Evolutionary conservation across 2,329 filamentous ascomycete genomes (phyloP).

Genomic region (Aureobasidium vineae): DNA sequence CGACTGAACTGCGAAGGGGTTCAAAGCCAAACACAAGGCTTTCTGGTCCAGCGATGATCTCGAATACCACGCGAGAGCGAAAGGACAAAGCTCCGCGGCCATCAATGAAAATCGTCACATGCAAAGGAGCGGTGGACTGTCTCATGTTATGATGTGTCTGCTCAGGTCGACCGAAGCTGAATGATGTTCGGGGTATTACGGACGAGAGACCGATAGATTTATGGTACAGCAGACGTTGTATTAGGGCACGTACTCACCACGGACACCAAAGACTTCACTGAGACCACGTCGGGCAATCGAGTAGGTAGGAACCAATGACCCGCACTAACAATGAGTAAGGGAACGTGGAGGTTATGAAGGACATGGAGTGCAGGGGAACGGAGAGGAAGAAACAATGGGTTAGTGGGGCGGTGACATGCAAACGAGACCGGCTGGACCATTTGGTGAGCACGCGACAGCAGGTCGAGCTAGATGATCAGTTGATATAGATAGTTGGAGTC

Average conservation of each 20-base stretch:
- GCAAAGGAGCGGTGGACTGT: neutral
- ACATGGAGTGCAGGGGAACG: neutral
- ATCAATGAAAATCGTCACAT: neutral
- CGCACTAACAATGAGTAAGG: neutral
- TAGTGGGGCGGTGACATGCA: conserved; percentile 23
- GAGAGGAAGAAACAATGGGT: neutral
- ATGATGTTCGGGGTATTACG: conserved; percentile 1
- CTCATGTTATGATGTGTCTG: neutral
- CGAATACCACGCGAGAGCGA: neutral
- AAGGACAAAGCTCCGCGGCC: neutral
- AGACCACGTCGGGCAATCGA: neutral
- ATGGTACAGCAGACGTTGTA: conserved; percentile 4
- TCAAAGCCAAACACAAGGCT: neutral
- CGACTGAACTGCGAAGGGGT: neutral
- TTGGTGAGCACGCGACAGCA: conserved; percentile 21
- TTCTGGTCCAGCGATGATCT: neutral
- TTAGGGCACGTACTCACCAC: neutral
- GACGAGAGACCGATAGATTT: neutral
- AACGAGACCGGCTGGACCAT: conserved; percentile 6
- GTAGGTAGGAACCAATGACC: neutral
- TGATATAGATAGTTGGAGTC: neutral
- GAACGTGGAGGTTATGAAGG: neutral
- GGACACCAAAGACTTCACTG: neutral
- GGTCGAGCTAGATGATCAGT: neutral
- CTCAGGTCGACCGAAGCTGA: neutral